Base-by-base conservation (phyloP, 257 asterid species). In the Gentiana macrophylla region DNA sequence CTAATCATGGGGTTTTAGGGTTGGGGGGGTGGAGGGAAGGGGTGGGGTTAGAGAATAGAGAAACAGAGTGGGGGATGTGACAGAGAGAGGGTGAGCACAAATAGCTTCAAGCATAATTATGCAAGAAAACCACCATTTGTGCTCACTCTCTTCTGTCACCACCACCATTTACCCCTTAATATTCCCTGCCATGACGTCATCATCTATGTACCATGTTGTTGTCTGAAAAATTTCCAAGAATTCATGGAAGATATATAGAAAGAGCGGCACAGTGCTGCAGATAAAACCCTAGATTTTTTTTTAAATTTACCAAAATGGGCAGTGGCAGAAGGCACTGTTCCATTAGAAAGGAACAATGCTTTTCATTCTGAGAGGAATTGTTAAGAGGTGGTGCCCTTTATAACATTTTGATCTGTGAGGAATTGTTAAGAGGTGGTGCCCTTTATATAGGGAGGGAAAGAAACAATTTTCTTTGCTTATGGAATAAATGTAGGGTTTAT, bases 61-160 rank as follows among this genome's bases (percentile, higher is more conserved):
- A 37, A 52, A 56, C 63, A 55, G 59, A 55, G 55, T 4, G 63
- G 49, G 11, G 62, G 59, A 57, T 24, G 61, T 67, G 72, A 67
- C 72, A 61, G 72, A 60, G 9, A 67, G 67, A 67, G 72, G 43
- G 68, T 67, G 60, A 67, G 68, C 72, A 67, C 68, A 37, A 41
- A 67, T 67, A 55, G 68, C 59, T 67, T 67, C 72, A 43, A 67
- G 72, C 67, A 67, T 49, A 10, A 38, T 53, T 50, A 67, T 67
- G 68, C 67, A 62, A 67, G 72, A 62, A 67, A 67, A 62, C 62
- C 52, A 67, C 72, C 68, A 67, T 67, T 8, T 67, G 68, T 67
- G 72, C 72, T 67, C 72, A 67, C 72, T 67, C 67, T 67, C 72
- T 67, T 67, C 72, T 67, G 72, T 67, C 72, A 67, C 67, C 72